A percentile compares a stretch with the other conserved stretches of the same genome.
Evolutionary conservation across 1,284 basidiomycete genomes (phyloP).

Genomic region (Papiliotrema nemorosa): DNA sequence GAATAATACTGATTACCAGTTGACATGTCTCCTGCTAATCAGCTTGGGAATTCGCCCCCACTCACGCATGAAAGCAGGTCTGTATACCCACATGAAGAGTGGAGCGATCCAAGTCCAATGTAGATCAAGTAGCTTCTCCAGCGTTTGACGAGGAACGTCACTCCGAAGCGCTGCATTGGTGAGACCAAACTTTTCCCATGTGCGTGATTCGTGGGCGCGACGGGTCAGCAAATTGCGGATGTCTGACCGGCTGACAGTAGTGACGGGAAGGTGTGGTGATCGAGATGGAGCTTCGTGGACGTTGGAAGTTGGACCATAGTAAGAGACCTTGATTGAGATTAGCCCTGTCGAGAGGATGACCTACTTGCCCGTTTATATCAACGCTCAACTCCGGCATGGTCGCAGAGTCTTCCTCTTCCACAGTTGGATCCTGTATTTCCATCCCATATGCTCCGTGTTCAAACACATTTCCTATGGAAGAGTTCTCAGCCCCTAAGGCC

Average conservation of each 20-base stretch:
- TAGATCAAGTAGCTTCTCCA: neutral
- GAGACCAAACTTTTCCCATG: neutral
- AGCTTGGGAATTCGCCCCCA: neutral
- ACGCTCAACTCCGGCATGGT: neutral
- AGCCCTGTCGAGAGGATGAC: neutral
- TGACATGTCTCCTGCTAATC: neutral
- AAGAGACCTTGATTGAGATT: neutral
- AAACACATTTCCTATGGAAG: no score
- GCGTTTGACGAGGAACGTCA: neutral
- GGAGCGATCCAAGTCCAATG: neutral
- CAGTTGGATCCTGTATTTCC: neutral
- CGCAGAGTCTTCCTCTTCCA: neutral
- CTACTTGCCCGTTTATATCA: neutral
- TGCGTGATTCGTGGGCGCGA: neutral
- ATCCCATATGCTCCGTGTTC: neutral
- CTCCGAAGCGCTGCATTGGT: neutral
- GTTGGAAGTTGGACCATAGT: neutral
- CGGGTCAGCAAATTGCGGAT: neutral
- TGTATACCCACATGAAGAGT: neutral
- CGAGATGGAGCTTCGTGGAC: neutral
- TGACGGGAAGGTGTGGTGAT: neutral
- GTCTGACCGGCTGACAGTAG: neutral
- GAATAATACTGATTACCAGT: neutral
- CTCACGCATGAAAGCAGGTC: neutral
- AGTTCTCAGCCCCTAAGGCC: no score